Evolutionary conservation across 139 green algal genomes (phyloP).

Genomic region (Pseudopediastrum boryanum): DNA sequence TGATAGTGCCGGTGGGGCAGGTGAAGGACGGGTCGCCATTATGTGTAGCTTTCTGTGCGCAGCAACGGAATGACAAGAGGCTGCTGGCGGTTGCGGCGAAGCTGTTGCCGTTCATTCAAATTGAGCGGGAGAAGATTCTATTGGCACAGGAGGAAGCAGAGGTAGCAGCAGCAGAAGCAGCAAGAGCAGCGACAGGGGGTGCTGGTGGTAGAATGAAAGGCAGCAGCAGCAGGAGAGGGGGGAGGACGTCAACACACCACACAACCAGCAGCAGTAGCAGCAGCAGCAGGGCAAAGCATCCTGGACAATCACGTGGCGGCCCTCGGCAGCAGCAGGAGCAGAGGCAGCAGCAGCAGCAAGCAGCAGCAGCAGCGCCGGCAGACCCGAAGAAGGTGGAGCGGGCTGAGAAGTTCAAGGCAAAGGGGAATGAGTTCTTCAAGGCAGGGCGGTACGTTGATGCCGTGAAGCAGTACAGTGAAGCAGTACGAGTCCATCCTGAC

Average conservation of each 20-base stretch:
- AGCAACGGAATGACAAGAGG: slow-evolving; percentile 48
- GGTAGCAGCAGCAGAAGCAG: too few relatives aligned
- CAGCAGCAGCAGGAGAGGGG: too few relatives aligned
- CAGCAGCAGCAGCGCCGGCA: too few relatives aligned
- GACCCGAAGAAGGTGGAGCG: too few relatives aligned
- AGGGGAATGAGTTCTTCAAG: slow-evolving; percentile 58
- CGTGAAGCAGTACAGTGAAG: slow-evolving; percentile 56
- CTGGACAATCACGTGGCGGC: background rate
- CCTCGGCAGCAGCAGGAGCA: background rate
- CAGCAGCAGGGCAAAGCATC: too few relatives aligned
- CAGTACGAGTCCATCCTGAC: slow-evolving; percentile 44
- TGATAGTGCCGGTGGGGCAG: slow-evolving; percentile 47
- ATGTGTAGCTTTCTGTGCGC: slow-evolving; percentile 45
- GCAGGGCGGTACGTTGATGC: slow-evolving; percentile 42
- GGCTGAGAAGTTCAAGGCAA: slow-evolving; percentile 57
- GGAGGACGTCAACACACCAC: too few relatives aligned
- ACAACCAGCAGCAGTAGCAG: too few relatives aligned
- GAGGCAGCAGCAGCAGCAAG: too few relatives aligned
- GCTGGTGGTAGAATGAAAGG: too few relatives aligned
- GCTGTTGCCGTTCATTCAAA: slow-evolving; percentile 35
- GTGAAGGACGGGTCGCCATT: slow-evolving; percentile 51
- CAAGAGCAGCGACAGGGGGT: too few relatives aligned
- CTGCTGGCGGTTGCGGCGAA: slow-evolving; percentile 57
- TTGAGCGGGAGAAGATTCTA: background rate
- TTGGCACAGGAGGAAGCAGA: background rate